These are phyloP conservation scores for Trametes sanguinea DNA, from an alignment of 768 basidiomycete genomes.

Conservation along the genomic window DNA sequence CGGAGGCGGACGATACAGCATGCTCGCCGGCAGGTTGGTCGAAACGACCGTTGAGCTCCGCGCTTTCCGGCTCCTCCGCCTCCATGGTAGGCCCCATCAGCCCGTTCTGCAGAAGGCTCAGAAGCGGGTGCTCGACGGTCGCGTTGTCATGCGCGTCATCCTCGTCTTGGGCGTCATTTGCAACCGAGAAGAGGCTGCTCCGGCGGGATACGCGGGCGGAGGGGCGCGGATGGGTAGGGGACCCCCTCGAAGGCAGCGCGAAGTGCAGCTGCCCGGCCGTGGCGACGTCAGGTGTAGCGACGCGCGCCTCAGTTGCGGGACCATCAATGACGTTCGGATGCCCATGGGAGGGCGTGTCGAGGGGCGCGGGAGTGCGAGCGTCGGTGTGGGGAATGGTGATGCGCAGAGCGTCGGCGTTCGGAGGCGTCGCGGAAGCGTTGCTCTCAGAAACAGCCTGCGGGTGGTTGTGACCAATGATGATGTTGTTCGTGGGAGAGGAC, in stretches of 20 bases:
- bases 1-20: neutral
- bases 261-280: neutral
- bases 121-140: neutral
- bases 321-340: neutral
- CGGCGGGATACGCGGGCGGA: constrained; percentile 9
- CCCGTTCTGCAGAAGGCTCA: neutral
- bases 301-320: neutral
- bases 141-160: neutral
- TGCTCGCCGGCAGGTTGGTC: neutral
- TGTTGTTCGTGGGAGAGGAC: neutral
- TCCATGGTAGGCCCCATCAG: neutral
- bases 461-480: neutral
- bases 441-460: neutral
- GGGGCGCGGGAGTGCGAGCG: neutral
- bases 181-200: constrained; percentile 4
- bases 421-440: neutral
- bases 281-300: too few species aligned
- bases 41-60: constrained; percentile 11
- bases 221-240: constrained; percentile 4
- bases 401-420: neutral
- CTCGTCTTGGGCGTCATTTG: neutral
- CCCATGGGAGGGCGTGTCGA: neutral
- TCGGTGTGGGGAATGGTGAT: neutral
- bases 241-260: neutral
- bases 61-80: constrained; percentile 4